Percentiles rank a stretch among this genome's conserved stretches.
These are phyloP conservation scores for Schrenkiella parvula DNA, from an alignment of 345 rosid genomes.

Conservation along the genomic window DNA sequence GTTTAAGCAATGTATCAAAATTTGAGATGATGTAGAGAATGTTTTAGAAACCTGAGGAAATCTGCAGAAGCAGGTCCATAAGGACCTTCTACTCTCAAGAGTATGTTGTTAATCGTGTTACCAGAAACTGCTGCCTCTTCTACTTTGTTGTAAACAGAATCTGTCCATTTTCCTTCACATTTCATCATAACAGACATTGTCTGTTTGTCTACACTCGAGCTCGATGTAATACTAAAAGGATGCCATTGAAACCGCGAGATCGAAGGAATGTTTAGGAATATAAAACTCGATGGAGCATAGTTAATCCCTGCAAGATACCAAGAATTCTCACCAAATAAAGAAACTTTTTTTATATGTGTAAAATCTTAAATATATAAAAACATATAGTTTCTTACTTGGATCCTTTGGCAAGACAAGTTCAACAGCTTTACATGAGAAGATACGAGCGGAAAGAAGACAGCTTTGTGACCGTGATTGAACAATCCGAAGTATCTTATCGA, in stretches of 20 bases:
- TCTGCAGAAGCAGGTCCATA: conserved; percentile 70
- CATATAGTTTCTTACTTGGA: conserved; percentile 42
- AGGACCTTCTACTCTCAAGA: conserved; percentile 72
- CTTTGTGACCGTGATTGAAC: conserved; percentile 62
- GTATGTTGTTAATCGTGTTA: conserved; percentile 35
- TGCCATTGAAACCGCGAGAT: conserved; percentile 77
- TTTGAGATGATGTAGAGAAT: background rate
- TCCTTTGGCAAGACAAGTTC: conserved; percentile 71
- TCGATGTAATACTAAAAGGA: conserved; percentile 73
- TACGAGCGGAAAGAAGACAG: conserved; percentile 47
- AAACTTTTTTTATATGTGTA: background rate
- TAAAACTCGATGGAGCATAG: conserved; percentile 58
- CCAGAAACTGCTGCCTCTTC: conserved; percentile 36
- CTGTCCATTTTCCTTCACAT: conserved; percentile 68
- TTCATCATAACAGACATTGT: conserved; percentile 58
- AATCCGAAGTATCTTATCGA: conserved; percentile 68
- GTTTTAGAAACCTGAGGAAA: conserved; percentile 51
- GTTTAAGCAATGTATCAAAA: background rate
- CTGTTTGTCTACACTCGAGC: conserved; percentile 47
- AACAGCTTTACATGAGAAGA: conserved; percentile 54
- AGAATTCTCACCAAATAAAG: background rate
- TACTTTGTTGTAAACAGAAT: conserved; percentile 47
- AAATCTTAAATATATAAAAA: background rate
- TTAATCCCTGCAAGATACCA: conserved; percentile 49
- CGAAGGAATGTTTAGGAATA: conserved; percentile 64